Conservation (phyloP, 1,139 yeast species). For the Hansenula sp. region DNA sequence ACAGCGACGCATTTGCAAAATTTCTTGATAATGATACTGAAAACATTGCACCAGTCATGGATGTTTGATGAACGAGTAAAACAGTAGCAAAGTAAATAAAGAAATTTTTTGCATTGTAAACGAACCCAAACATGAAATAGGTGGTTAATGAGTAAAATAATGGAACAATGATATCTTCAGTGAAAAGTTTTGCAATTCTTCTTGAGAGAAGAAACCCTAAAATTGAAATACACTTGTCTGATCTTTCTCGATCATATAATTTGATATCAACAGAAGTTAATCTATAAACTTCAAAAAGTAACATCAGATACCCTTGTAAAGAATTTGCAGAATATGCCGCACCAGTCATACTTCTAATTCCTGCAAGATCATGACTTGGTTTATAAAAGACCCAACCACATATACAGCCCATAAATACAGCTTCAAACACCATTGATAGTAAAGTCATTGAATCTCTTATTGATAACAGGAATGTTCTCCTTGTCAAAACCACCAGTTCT, state of each 20-base stretch:
- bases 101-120: conserved; percentile 37
- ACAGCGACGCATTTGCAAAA: conserved; percentile 59
- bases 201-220: conserved; percentile 45
- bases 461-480: conserved; percentile 51
- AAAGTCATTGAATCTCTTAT: conserved; percentile 43
- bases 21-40: conserved; percentile 59
- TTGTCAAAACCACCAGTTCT: conserved; percentile 53
- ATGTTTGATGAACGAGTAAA: conserved; percentile 52
- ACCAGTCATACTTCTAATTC: conserved; percentile 62
- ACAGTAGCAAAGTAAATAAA: conserved; percentile 59
- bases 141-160: conserved; percentile 55
- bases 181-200: conserved; percentile 32
- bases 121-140: conserved; percentile 76
- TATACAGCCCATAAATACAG: conserved; percentile 44
- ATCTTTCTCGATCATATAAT: conserved; percentile 68
- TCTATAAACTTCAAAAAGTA: conserved; percentile 71
- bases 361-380: conserved; percentile 57
- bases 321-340: conserved; percentile 62
- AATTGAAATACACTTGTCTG: conserved; percentile 61
- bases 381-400: conserved; percentile 76
- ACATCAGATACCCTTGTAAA: conserved; percentile 63
- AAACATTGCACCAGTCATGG: conserved; percentile 53
- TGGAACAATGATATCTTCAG: conserved; percentile 70
- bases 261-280: conserved; percentile 65
- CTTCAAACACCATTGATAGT: conserved; percentile 12